These are phyloP conservation scores for Mortierella claussenii DNA, from an alignment of 192 early-diverging fungal species.

Conservation along the genomic window DNA sequence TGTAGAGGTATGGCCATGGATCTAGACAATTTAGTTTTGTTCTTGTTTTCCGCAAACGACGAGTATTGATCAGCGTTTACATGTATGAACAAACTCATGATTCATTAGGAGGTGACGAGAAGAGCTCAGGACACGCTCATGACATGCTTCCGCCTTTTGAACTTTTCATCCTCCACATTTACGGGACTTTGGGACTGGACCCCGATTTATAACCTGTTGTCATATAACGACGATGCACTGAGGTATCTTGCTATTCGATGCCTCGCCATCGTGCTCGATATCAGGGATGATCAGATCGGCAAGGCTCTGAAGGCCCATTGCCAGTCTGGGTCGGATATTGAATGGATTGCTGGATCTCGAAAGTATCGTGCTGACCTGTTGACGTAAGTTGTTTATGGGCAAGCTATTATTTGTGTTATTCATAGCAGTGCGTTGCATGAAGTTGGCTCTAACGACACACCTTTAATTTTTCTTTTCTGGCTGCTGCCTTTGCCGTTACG, in stretches of 20 bases:
- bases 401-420: too few species aligned
- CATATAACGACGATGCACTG: constrained; percentile 49
- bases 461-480: too few species aligned
- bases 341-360: constrained; percentile 43
- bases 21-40: too few species aligned
- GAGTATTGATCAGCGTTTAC: background rate
- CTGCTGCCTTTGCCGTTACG: too few species aligned
- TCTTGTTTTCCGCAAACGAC: too few species aligned
- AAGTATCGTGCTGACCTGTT: constrained; percentile 50
- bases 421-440: too few species aligned
- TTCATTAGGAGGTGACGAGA: constrained; percentile 42
- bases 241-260: constrained; percentile 60
- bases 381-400: constrained; percentile 32
- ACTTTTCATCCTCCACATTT: constrained; percentile 61
- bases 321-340: constrained; percentile 15
- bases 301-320: constrained; percentile 39
- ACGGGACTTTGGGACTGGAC: constrained; percentile 65
- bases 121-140: constrained; percentile 56
- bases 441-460: too few species aligned
- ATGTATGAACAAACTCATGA: too few species aligned
- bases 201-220: constrained; percentile 57
- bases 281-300: constrained; percentile 57
- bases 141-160: constrained; percentile 63
- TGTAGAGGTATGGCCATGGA: constrained; percentile 24
- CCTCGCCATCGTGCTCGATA: constrained; percentile 58